Evolutionary conservation across 176 grass and related monocot species (phyloP).

Genomic region (Thalia dealbata): DNA sequence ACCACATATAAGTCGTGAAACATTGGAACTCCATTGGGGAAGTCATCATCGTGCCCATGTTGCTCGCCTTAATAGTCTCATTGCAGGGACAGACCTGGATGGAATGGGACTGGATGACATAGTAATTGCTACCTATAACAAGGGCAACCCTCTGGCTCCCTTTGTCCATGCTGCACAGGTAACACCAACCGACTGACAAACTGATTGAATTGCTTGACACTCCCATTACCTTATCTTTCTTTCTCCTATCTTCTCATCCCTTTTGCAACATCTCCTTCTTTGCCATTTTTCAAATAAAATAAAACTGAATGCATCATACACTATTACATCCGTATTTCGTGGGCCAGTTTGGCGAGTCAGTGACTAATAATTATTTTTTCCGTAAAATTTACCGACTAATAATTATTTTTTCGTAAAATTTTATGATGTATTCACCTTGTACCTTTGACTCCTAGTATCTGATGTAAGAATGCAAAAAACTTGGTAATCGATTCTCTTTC

Average conservation of each 20-base stretch:
- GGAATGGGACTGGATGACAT: conserved; percentile 59
- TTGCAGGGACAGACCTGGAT: conserved; percentile 58
- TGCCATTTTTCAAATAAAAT: no score
- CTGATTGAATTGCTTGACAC: not conserved
- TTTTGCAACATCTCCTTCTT: no score
- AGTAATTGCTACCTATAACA: conserved; percentile 60
- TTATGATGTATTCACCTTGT: not conserved
- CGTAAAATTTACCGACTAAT: not conserved
- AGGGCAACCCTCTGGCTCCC: conserved; percentile 52
- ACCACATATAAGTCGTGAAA: conserved; percentile 74
- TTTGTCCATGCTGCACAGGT: conserved; percentile 83
- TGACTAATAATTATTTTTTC: not conserved
- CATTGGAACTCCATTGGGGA: conserved; percentile 63
- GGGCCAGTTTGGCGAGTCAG: not conserved
- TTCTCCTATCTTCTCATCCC: not conserved
- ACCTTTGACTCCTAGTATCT: not conserved
- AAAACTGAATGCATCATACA: no score
- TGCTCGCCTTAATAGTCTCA: conserved; percentile 54
- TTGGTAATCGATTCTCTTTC: not conserved
- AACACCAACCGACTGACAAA: not conserved
- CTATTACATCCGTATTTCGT: not conserved
- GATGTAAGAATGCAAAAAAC: no score
- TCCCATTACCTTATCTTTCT: not conserved
- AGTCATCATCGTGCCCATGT: conserved; percentile 49
- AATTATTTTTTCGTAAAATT: not conserved